phyloP scores from a whole-genome alignment of 768 basidiomycete species.

The Trichaptum fuscoviolaceum region DNA sequence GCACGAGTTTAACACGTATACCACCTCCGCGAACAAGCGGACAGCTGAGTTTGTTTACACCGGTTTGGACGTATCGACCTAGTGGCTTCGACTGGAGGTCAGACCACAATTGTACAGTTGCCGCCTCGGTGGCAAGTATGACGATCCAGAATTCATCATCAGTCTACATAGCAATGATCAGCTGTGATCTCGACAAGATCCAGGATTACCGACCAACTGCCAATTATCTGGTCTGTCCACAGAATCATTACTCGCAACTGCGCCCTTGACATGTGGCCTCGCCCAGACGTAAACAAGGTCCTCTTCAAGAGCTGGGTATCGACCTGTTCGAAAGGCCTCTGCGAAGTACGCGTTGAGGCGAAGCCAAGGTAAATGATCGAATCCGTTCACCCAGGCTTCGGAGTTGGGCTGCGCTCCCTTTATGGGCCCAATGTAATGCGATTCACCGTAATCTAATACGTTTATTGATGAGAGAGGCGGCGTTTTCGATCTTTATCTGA shows the following conservation, averaged over 20 bases:
- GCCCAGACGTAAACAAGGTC: conserved; percentile 45
- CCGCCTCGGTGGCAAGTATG: background rate
- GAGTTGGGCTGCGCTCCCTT: conserved; percentile 64
- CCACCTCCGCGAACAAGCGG: background rate
- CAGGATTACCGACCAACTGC: conserved; percentile 38
- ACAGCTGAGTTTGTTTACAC: background rate
- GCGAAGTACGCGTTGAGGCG: conserved; percentile 53
- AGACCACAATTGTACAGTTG: background rate
- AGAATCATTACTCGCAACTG: conserved; percentile 35
- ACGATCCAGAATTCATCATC: background rate
- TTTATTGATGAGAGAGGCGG: background rate
- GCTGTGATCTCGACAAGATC: background rate
- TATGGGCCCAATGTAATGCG: conserved; percentile 67
- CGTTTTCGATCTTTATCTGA: background rate
- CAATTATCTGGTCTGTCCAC: conserved; percentile 44
- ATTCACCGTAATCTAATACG: conserved; percentile 54
- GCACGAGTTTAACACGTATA: background rate
- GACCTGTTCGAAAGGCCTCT: conserved; percentile 56
- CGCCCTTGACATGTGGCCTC: conserved; percentile 51
- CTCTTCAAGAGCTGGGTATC: conserved; percentile 51
- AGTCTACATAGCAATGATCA: background rate
- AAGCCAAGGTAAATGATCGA: conserved; percentile 49
- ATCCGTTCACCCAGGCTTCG: conserved; percentile 66
- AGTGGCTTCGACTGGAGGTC: background rate
- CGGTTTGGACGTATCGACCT: background rate